Percentiles rank a stretch among this genome's conserved stretches.
Conservation (phyloP, 2,329 filamentous ascomycete genomes). For the Aspergillus aculeatus region DNA sequence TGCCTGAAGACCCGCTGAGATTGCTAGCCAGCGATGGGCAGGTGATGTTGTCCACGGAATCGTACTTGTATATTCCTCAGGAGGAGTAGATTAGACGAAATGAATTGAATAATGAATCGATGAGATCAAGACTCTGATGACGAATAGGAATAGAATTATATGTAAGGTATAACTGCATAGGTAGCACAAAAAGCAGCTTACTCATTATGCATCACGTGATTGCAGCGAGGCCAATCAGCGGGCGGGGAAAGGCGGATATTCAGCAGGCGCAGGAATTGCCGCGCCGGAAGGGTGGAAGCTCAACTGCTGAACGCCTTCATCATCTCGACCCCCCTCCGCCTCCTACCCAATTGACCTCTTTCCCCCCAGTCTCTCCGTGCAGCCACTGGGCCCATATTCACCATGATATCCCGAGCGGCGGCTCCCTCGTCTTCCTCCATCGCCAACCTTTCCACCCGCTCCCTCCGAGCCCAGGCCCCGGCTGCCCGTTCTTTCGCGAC, state of each 20-base stretch:
- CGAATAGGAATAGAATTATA: neutral
- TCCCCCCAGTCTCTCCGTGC: slow-evolving; percentile 25
- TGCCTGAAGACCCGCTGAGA: slow-evolving; percentile 35
- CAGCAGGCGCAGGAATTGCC: slow-evolving; percentile 39
- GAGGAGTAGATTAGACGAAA: slow-evolving; percentile 9
- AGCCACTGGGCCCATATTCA: slow-evolving; percentile 39
- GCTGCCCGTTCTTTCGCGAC: slow-evolving; percentile 71
- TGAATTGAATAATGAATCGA: neutral
- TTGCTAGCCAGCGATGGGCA: slow-evolving; percentile 22
- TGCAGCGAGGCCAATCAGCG: slow-evolving; percentile 30
- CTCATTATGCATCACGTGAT: slow-evolving; percentile 32
- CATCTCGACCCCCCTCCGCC: slow-evolving; percentile 20
- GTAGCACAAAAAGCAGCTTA: neutral
- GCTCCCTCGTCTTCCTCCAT: slow-evolving; percentile 44
- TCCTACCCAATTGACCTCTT: slow-evolving; percentile 22
- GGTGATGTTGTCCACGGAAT: slow-evolving; percentile 29
- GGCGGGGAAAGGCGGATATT: slow-evolving; percentile 39
- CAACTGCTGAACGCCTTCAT: slow-evolving; percentile 5
- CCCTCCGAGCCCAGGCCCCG: slow-evolving; percentile 41
- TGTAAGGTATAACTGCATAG: neutral
- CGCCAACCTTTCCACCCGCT: slow-evolving; percentile 41
- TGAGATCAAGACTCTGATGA: neutral
- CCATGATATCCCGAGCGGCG: slow-evolving; percentile 48
- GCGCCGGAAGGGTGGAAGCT: slow-evolving; percentile 1
- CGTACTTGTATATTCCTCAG: slow-evolving; percentile 40